Conservation (phyloP, 441 rosid species). For the Gossypium schwendimanii region DNA sequence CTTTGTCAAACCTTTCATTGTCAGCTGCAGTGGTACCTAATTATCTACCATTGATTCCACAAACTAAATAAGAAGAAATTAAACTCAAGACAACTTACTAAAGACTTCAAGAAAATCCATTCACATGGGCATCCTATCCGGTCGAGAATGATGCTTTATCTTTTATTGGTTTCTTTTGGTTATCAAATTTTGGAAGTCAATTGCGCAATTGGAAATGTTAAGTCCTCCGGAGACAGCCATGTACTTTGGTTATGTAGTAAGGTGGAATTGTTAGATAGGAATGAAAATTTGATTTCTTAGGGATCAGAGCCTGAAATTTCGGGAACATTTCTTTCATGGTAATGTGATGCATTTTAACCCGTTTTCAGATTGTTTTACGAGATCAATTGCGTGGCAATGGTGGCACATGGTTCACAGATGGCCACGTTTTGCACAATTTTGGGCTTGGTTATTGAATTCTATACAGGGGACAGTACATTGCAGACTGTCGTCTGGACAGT, state of each 20-base stretch:
- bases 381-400: background rate
- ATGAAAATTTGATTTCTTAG: background rate
- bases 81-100: background rate
- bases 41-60: background rate
- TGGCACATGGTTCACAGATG: background rate
- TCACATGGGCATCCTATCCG: background rate
- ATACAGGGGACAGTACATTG: background rate
- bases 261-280: background rate
- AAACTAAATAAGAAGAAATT: background rate
- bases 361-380: background rate
- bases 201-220: background rate
- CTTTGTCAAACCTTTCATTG: constrained; percentile 57
- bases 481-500: background rate
- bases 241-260: background rate
- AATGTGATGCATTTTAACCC: background rate
- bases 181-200: background rate
- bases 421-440: constrained; percentile 4
- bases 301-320: background rate
- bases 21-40: constrained; percentile 47
- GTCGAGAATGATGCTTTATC: background rate
- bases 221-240: background rate
- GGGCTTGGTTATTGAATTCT: background rate
- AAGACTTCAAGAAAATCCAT: background rate
- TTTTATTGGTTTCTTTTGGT: background rate
- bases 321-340: background rate